Percentiles rank a stretch among this genome's conserved stretches.
phyloP scores from a whole-genome alignment of 2,329 filamentous ascomycete species.

The Alternaria gaisen region DNA sequence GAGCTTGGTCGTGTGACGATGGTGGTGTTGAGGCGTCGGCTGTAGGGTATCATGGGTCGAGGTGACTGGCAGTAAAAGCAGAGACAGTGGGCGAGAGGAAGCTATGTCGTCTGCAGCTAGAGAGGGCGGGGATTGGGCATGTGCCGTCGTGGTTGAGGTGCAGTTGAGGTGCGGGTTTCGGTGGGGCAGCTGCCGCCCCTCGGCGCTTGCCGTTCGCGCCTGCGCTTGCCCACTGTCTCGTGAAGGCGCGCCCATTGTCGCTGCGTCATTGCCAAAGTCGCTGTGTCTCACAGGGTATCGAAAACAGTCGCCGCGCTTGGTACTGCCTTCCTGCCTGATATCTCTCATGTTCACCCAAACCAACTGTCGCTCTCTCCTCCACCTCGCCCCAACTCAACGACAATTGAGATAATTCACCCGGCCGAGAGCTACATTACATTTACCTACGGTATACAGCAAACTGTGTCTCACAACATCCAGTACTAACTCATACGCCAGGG shows the following conservation, averaged over 20 bases:
- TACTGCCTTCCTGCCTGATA: background rate
- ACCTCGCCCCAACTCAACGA: slow-evolving; percentile 8
- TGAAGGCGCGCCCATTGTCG: slow-evolving; percentile 12
- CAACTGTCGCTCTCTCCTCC: slow-evolving; percentile 7
- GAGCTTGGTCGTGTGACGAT: slow-evolving; percentile 41
- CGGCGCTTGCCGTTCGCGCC: slow-evolving; percentile 29
- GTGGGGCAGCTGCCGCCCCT: slow-evolving; percentile 21
- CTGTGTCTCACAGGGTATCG: background rate
- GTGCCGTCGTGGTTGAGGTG: slow-evolving; percentile 10
- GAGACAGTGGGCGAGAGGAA: slow-evolving; percentile 7
- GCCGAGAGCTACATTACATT: background rate
- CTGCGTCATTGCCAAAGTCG: slow-evolving; percentile 24
- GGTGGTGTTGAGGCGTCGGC: slow-evolving; percentile 37
- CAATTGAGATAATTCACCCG: background rate
- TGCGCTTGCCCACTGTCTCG: slow-evolving; percentile 2
- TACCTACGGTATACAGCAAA: background rate
- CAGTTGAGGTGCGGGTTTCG: slow-evolving; percentile 14
- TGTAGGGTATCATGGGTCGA: slow-evolving; percentile 30
- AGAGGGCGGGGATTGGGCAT: background rate
- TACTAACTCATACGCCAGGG: background rate
- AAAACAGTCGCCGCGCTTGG: slow-evolving; percentile 9
- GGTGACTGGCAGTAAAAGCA: slow-evolving; percentile 11
- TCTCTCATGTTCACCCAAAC: slow-evolving; percentile 9
- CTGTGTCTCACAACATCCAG: background rate
- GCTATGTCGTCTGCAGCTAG: background rate